Evolutionary conservation across 1,284 basidiomycete species (phyloP).

Genomic region (Anthracocystis walkeri): DNA sequence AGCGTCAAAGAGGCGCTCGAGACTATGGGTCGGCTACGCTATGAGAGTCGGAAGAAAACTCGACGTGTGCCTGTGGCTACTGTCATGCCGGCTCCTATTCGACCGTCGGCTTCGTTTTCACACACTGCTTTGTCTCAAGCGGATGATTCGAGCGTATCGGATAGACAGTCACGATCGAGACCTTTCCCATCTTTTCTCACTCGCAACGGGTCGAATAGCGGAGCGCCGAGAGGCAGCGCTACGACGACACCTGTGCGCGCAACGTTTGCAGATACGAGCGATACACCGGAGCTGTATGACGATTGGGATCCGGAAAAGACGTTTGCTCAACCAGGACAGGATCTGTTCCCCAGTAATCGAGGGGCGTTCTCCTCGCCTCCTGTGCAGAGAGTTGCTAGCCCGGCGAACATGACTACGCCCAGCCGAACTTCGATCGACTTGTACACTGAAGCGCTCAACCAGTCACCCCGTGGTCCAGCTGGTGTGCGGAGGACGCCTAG

Average conservation of each 20-base stretch:
- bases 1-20: slow-evolving; percentile 54
- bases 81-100: slow-evolving; percentile 16
- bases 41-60: slow-evolving; percentile 40
- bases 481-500: slow-evolving; percentile 18
- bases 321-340: slow-evolving; percentile 44
- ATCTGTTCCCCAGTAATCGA: slow-evolving; percentile 31
- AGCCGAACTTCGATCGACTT: slow-evolving; percentile 31
- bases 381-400: slow-evolving; percentile 19
- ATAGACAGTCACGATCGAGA: slow-evolving; percentile 13
- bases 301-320: slow-evolving; percentile 52
- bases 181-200: slow-evolving; percentile 36
- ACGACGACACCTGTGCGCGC: slow-evolving; percentile 27
- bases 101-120: slow-evolving; percentile 2
- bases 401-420: slow-evolving; percentile 11
- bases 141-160: slow-evolving; percentile 18
- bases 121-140: slow-evolving; percentile 2
- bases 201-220: slow-evolving; percentile 22
- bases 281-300: slow-evolving; percentile 18
- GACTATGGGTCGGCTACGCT: slow-evolving; percentile 46
- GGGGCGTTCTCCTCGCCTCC: slow-evolving; percentile 28
- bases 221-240: slow-evolving; percentile 11
- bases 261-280: slow-evolving; percentile 15
- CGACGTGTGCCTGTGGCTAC: slow-evolving; percentile 22
- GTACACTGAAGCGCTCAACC: slow-evolving; percentile 33
- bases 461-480: slow-evolving; percentile 15